Evolutionary conservation across 495 filamentous ascomycete species (phyloP), one percentile per base, ranked within the genome.

Genomic region (Cercophora newfieldiana): DNA sequence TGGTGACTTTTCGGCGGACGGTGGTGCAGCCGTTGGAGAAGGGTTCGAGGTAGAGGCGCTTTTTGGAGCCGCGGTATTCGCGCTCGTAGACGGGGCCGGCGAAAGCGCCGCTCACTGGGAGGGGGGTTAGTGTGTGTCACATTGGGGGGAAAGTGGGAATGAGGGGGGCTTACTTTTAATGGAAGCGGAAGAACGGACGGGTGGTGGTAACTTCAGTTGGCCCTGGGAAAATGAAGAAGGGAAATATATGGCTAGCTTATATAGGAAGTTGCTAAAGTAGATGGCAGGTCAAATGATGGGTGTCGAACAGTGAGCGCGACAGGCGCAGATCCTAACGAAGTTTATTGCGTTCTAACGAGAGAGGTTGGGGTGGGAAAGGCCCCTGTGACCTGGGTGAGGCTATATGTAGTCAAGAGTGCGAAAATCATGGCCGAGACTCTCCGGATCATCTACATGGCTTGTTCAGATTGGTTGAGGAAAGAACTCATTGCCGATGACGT

Each of bases 11-110:
- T 26, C 71, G 75, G 61, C 77, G 80, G 58, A 78, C 71, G 21
- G 74, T 75, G 22, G 70, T 69, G 71, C 71, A 62, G 60, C 78
- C 80, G 53, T 77, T 71, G 33, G 61, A 69, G 25, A 77, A 77
- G 8, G 78, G 79, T 65, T 81, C 77, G 28, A 83, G 72, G 68
- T 82, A 82, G 71, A 82, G 75, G 21, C 77, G 73, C 58, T 81
- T 82, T 67, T 81, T 82, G 69, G 69, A 58, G 25, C 62, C 49
- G 21, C 61, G 61, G 19, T 24, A 14, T 50, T 63, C 61, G 16
- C 50, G 62, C 25, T 48, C 37, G 33, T 69, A 68, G 21, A 37
- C 30, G 26, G 68, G 64, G 26, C 62, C 51, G 26, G 31, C 50
- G 49, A 58, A 31, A 33, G 24, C 26, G 37, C 37, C 37, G 57